Percentiles rank a stretch among this genome's conserved stretches.
phyloP scores from a whole-genome alignment of 352 stramenopile genomes.

The Phytopythium vexans region DNA sequence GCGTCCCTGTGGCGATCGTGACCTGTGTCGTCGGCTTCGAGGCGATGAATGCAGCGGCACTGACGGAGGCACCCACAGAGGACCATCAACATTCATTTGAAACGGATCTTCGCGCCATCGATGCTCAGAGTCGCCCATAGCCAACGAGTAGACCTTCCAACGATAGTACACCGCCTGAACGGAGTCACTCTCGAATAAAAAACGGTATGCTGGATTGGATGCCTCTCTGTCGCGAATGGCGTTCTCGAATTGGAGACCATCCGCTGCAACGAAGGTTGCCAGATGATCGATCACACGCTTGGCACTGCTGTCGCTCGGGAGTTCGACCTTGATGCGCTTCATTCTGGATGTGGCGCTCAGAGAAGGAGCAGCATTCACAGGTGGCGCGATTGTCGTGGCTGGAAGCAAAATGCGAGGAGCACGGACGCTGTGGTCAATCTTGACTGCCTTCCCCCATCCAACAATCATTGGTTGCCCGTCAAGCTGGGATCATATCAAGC shows the following conservation, averaged over 20 bases:
- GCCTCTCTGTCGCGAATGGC: slow-evolving; percentile 44
- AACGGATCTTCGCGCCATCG: slow-evolving; percentile 52
- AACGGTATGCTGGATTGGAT: slow-evolving; percentile 43
- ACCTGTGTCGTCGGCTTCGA: slow-evolving; percentile 10
- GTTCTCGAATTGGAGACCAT: slow-evolving; percentile 69
- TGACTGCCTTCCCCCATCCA: slow-evolving; percentile 79
- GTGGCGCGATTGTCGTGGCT: slow-evolving; percentile 6
- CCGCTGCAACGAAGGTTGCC: slow-evolving; percentile 55
- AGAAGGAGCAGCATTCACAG: slow-evolving; percentile 5
- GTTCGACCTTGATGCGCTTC: slow-evolving; percentile 30
- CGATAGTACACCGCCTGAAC: slow-evolving; percentile 56
- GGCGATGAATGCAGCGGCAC: slow-evolving; percentile 10
- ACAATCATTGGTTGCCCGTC: slow-evolving; percentile 75
- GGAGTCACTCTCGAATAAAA: slow-evolving; percentile 47
- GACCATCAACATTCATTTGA: slow-evolving; percentile 52
- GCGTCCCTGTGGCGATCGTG: slow-evolving; percentile 21
- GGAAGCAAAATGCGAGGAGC: slow-evolving; percentile 8
- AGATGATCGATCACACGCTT: slow-evolving; percentile 41
- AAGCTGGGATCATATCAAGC: slow-evolving; percentile 28
- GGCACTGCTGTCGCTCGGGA: slow-evolving; percentile 29
- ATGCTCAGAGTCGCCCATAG: slow-evolving; percentile 56
- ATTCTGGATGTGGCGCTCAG: slow-evolving; percentile 2
- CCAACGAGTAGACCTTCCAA: slow-evolving; percentile 70
- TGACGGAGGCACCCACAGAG: slow-evolving; percentile 60
- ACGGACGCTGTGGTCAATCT: slow-evolving; percentile 42